These are phyloP conservation scores for Schoenoplectus triqueter DNA, from an alignment of 202 grass and related monocot genomes.

Conservation along the genomic window DNA sequence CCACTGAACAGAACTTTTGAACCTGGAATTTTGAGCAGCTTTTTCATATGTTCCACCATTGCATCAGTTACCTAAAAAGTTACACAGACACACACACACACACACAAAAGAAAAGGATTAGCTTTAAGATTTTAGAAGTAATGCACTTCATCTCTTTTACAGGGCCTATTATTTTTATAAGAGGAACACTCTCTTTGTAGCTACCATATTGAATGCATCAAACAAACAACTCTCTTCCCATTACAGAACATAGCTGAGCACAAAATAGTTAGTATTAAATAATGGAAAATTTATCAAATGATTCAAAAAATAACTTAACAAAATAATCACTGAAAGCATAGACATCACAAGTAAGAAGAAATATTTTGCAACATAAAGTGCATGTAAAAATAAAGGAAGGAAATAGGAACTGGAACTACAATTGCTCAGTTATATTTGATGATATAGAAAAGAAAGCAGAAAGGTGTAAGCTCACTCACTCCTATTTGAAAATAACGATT, in stretches of 20 bases:
- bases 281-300: background rate
- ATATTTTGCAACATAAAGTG: background rate
- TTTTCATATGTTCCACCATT: constrained; percentile 75
- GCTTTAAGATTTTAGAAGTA: background rate
- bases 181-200: background rate
- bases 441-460: background rate
- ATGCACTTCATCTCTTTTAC: background rate
- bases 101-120: constrained; percentile 20
- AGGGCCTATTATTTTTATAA: background rate
- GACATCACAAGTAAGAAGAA: background rate
- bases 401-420: too few relatives aligned
- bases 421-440: too few relatives aligned
- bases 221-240: background rate
- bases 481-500: constrained; percentile 6
- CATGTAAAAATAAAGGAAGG: too few relatives aligned
- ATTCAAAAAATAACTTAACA: constrained; percentile 4
- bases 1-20: constrained; percentile 92
- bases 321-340: background rate
- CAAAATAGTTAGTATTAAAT: background rate
- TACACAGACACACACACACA: background rate
- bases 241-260: background rate
- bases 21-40: constrained; percentile 81
- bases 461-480: background rate
- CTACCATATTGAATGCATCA: background rate
- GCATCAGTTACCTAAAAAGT: constrained; percentile 65